These are phyloP conservation scores for Dactylis glomerata DNA, from an alignment of 176 grass and related monocot genomes.

Conservation along the genomic window DNA sequence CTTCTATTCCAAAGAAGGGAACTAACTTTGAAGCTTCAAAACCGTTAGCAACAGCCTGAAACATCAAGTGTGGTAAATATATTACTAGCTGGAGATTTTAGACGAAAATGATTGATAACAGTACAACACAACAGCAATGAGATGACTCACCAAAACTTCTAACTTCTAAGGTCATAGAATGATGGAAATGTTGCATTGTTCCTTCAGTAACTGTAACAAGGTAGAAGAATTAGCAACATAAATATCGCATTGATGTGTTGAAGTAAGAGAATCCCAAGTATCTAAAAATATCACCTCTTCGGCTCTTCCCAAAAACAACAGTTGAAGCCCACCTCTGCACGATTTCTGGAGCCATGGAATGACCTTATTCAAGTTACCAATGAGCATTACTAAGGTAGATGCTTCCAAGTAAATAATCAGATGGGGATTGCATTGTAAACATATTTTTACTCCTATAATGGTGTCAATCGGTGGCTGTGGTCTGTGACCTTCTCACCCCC, in stretches of 20 bases:
- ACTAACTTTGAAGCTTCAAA: not conserved
- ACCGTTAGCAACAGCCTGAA: not conserved
- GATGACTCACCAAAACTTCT: not conserved
- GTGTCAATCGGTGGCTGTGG: not conserved
- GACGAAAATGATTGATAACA: not conserved
- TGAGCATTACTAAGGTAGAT: not conserved
- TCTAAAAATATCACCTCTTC: not conserved
- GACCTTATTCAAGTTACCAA: not conserved
- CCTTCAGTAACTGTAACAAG: not conserved
- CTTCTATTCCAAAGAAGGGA: not conserved
- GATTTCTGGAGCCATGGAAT: not conserved
- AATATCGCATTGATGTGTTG: not conserved
- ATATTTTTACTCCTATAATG: not conserved
- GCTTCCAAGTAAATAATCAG: not conserved
- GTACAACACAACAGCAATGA: not conserved
- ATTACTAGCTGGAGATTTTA: not conserved
- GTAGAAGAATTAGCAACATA: conserved; percentile 1
- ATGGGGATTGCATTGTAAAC: not conserved
- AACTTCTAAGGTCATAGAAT: not conserved
- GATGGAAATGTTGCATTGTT: not conserved
- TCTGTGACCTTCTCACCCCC: not conserved
- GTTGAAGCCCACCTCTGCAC: not conserved
- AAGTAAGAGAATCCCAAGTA: not conserved
- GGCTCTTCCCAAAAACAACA: not conserved
- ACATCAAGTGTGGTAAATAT: not conserved